These are phyloP conservation scores for Eurotiales sp. DNA, from an alignment of 2,329 filamentous ascomycete genomes.

Conservation along the genomic window DNA sequence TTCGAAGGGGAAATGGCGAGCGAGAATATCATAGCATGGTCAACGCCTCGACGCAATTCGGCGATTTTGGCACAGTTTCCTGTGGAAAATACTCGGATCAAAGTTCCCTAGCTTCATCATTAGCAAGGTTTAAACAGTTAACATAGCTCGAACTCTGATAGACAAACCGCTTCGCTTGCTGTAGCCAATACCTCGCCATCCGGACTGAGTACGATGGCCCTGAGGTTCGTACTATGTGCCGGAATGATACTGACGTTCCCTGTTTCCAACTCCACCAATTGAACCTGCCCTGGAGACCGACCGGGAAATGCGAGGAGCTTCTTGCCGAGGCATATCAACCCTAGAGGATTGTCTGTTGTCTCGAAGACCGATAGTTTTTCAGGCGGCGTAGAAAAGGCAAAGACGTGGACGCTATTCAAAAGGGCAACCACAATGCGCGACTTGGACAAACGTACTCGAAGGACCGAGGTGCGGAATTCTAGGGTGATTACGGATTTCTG, in stretches of 20 bases:
- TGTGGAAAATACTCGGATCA: slow-evolving; percentile 82
- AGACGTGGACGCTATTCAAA: slow-evolving; percentile 76
- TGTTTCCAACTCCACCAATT: slow-evolving; percentile 73
- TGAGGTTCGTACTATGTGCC: slow-evolving; percentile 75
- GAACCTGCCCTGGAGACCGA: slow-evolving; percentile 81
- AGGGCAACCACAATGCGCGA: slow-evolving; percentile 76
- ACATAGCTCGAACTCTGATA: neutral
- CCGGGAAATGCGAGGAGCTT: slow-evolving; percentile 79
- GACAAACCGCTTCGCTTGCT: slow-evolving; percentile 70
- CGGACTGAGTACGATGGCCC: slow-evolving; percentile 72
- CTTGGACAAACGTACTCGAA: slow-evolving; percentile 72
- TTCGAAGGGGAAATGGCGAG: slow-evolving; percentile 82
- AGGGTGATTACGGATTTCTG: slow-evolving; percentile 71
- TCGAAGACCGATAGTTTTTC: slow-evolving; percentile 72
- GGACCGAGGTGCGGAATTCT: slow-evolving; percentile 73
- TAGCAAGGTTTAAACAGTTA: slow-evolving; percentile 13
- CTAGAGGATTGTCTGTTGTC: slow-evolving; percentile 78
- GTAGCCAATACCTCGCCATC: slow-evolving; percentile 82
- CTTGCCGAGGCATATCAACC: slow-evolving; percentile 72
- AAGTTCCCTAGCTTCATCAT: slow-evolving; percentile 60
- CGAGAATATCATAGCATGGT: slow-evolving; percentile 82
- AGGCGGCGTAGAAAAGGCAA: slow-evolving; percentile 70
- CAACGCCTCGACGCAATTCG: slow-evolving; percentile 84
- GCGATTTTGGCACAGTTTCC: slow-evolving; percentile 73
- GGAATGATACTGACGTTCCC: slow-evolving; percentile 90